Evolutionary conservation across 2,329 filamentous ascomycete genomes (phyloP).

Genomic region (Fusarium robinianum): DNA sequence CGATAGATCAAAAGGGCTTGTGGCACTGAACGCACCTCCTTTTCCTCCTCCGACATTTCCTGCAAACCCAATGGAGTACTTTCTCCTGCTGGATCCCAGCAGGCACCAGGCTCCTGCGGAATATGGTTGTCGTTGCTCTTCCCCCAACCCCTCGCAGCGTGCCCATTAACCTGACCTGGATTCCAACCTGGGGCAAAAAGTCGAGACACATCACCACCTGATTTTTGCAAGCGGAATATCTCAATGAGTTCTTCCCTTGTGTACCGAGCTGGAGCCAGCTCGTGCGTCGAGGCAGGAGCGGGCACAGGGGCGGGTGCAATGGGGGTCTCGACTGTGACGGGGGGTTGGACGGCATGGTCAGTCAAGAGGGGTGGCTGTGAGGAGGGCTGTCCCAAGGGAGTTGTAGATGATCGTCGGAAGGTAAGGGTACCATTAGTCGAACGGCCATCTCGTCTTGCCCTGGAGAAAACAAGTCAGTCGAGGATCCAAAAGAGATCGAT

Average conservation of each 20-base stretch:
- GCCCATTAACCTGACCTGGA: conserved; percentile 71
- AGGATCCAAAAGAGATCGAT: not conserved
- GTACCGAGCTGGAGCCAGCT: conserved; percentile 63
- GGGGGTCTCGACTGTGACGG: conserved; percentile 42
- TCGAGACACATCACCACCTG: conserved; percentile 59
- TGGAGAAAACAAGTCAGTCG: conserved; percentile 38
- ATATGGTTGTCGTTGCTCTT: conserved; percentile 74
- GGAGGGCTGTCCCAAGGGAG: conserved; percentile 50
- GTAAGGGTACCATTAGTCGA: conserved; percentile 66
- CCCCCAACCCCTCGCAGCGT: conserved; percentile 70
- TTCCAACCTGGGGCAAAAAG: conserved; percentile 81
- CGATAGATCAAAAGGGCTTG: not conserved
- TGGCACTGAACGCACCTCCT: conserved; percentile 53
- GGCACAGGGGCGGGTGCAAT: conserved; percentile 31
- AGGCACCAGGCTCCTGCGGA: conserved; percentile 83
- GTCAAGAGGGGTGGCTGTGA: conserved; percentile 44
- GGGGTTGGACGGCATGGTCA: conserved; percentile 48
- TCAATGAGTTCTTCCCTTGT: conserved; percentile 78
- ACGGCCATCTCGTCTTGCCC: conserved; percentile 63
- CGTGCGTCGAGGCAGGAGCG: conserved; percentile 35
- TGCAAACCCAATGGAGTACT: conserved; percentile 73
- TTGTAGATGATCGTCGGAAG: conserved; percentile 66
- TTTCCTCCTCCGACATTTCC: conserved; percentile 68
- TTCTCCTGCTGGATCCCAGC: conserved; percentile 79
- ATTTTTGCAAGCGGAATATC: conserved; percentile 63